Evolutionary conservation across 805 yeast genomes (phyloP).

Genomic region (Suhomyces faveliae): DNA sequence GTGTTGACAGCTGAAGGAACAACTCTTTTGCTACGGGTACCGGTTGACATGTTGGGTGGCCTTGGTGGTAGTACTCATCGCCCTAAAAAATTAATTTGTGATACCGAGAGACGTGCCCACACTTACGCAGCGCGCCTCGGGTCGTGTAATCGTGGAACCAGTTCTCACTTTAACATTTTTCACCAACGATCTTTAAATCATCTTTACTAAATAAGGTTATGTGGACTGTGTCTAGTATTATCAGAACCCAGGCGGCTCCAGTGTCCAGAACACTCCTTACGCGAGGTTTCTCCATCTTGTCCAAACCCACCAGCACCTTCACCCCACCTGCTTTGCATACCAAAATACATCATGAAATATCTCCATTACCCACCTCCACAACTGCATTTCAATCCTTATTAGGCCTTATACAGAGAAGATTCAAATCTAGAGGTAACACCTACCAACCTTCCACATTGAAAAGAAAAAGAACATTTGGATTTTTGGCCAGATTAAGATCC

Average conservation of each 20-base stretch:
- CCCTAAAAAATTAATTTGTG: background rate
- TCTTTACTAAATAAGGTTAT: background rate
- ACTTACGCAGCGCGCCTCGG: background rate
- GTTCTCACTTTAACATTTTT: background rate
- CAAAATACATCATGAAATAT: conserved; percentile 5
- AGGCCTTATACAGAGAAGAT: conserved; percentile 54
- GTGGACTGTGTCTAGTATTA: conserved; percentile 6
- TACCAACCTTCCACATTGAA: conserved; percentile 91
- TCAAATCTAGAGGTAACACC: conserved; percentile 90
- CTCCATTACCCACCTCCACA: conserved; percentile 6
- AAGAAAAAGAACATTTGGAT: conserved; percentile 88
- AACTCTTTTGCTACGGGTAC: conserved; percentile 42
- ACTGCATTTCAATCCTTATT: conserved; percentile 27
- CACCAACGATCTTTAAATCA: background rate
- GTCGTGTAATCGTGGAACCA: background rate
- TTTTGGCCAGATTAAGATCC: conserved; percentile 76
- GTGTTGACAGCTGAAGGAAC: conserved; percentile 46
- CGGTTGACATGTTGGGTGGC: conserved; percentile 21
- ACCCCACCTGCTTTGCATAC: conserved; percentile 1
- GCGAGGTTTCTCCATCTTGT: conserved; percentile 13
- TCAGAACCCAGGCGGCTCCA: conserved; percentile 7
- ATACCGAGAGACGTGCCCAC: background rate
- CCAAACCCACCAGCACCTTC: conserved; percentile 11
- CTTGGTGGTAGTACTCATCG: background rate
- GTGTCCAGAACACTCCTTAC: conserved; percentile 3